These are phyloP conservation scores for Mycocentrospora acerina DNA, from an alignment of 2,329 filamentous ascomycete species.

Conservation along the genomic window DNA sequence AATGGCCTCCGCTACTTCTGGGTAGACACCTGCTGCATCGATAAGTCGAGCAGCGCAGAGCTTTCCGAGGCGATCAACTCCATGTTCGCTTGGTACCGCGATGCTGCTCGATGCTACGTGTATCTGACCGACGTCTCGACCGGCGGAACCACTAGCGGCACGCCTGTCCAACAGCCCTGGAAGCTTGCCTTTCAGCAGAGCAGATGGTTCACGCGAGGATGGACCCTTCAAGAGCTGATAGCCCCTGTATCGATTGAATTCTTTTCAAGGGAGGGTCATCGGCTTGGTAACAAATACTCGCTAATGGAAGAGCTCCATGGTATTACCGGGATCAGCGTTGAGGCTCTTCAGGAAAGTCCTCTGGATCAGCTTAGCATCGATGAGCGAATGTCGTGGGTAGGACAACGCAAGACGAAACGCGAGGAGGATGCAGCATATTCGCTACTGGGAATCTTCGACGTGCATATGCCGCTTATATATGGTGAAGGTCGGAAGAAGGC, in stretches of 20 bases:
- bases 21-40: too few relatives aligned
- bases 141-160: neutral
- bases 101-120: constrained; percentile 5
- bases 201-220: constrained; percentile 7
- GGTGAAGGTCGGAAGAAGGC: constrained; percentile 5
- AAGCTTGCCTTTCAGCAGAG: constrained; percentile 5
- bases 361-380: constrained; percentile 1
- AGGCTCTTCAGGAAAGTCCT: constrained; percentile 3
- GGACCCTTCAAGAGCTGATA: constrained; percentile 5
- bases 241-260: constrained; percentile 8
- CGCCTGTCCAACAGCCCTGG: neutral
- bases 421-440: constrained; percentile 9
- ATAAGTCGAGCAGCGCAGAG: too few relatives aligned
- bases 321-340: constrained; percentile 2
- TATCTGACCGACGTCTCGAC: constrained; percentile 5
- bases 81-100: constrained; percentile 4
- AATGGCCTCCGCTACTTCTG: constrained; percentile 1
- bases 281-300: constrained; percentile 4
- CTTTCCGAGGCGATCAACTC: too few relatives aligned
- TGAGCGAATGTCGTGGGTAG: constrained; percentile 9
- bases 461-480: constrained; percentile 1
- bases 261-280: constrained; percentile 7
- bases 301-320: constrained; percentile 1
- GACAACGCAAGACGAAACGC: constrained; percentile 11
- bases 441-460: constrained; percentile 1